These are phyloP conservation scores for Styphnolobium japonicum DNA, from an alignment of 306 rosid genomes.

Conservation along the genomic window DNA sequence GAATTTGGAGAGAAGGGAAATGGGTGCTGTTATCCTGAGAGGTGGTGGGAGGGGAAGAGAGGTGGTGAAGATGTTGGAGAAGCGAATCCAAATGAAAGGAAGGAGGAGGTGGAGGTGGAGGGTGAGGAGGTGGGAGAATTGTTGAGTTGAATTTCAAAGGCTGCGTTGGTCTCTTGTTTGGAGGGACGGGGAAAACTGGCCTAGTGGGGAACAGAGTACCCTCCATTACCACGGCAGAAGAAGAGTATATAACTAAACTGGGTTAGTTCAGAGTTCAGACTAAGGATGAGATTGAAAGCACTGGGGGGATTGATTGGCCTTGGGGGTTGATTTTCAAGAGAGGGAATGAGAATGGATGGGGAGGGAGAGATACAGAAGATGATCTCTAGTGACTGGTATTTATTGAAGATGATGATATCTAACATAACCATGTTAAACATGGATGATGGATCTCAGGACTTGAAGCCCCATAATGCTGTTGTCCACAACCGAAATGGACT, in stretches of 20 bases:
- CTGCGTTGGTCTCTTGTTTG: constrained; percentile 50
- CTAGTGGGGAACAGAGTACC: constrained; percentile 67
- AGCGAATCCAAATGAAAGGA: constrained; percentile 71
- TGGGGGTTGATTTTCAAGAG: background rate
- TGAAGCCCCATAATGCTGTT: no score
- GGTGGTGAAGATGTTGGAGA: constrained; percentile 71
- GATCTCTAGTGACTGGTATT: constrained; percentile 22
- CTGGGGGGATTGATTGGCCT: no score
- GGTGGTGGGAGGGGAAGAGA: constrained; percentile 50
- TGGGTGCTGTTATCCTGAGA: constrained; percentile 27
- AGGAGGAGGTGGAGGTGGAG: constrained; percentile 52
- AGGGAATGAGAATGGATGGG: background rate
- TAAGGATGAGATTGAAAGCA: background rate
- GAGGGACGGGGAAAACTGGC: constrained; percentile 55
- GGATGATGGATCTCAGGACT: no score
- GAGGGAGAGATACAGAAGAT: background rate
- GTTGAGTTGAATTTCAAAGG: constrained; percentile 58
- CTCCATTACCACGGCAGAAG: constrained; percentile 50
- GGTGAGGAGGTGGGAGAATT: constrained; percentile 45
- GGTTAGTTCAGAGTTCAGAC: background rate
- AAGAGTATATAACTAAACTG: background rate
- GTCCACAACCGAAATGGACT: no score
- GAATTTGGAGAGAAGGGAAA: constrained; percentile 40
- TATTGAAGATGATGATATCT: constrained; percentile 18
- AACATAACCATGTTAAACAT: no score